A percentile compares a stretch with the other conserved stretches of the same genome.
Evolutionary conservation across 148 eudicot species (phyloP).

Genomic region (Chenopodium album): DNA sequence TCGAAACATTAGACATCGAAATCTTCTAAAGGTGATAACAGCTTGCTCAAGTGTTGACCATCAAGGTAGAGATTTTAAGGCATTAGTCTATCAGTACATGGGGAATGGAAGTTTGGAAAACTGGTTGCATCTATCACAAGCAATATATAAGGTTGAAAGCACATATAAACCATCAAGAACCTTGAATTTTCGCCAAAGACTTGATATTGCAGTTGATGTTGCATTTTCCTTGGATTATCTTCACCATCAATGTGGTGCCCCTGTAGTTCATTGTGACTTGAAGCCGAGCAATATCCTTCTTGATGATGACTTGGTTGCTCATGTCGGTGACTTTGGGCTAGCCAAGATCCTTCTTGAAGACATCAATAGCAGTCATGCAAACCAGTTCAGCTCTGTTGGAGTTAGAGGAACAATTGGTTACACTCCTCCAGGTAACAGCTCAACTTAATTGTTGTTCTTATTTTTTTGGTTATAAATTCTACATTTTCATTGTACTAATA

Average conservation of each 20-base stretch:
- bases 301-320: no score
- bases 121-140: slow-evolving; percentile 16
- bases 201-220: slow-evolving; percentile 34
- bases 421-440: no score
- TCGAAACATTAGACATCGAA: slow-evolving; percentile 20
- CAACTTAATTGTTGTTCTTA: no score
- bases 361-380: no score
- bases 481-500: background rate
- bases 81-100: slow-evolving; percentile 27
- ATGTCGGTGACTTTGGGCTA: no score
- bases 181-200: slow-evolving; percentile 19
- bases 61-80: slow-evolving; percentile 25
- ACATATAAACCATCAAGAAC: background rate
- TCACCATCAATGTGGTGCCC: slow-evolving; percentile 25
- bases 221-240: slow-evolving; percentile 44
- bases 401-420: no score
- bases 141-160: background rate
- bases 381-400: no score
- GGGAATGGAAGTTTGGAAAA: slow-evolving; percentile 24
- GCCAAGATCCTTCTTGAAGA: no score
- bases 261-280: slow-evolving; percentile 38
- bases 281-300: slow-evolving; percentile 31
- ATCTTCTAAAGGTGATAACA: slow-evolving; percentile 23
- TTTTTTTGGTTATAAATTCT: background rate
- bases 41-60: slow-evolving; percentile 24